These are phyloP conservation scores for Didymosphaeria variabile DNA, from an alignment of 2,329 filamentous ascomycete species.

Conservation along the genomic window DNA sequence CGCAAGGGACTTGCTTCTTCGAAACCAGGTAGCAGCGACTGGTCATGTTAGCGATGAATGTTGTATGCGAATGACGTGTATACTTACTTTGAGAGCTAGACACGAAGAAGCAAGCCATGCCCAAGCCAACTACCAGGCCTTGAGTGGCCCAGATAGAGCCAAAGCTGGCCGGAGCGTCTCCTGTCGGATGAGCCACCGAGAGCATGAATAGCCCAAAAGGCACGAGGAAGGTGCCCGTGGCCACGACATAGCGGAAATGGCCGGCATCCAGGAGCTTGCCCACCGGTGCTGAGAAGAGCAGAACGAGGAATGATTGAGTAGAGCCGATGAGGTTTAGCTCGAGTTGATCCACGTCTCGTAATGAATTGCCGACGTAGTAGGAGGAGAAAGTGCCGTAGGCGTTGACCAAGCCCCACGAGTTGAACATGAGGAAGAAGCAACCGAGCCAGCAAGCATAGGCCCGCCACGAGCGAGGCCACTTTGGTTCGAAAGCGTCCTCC, in stretches of 20 bases:
- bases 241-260: constrained; percentile 51
- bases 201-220: constrained; percentile 57
- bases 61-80: neutral
- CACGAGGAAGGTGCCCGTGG: constrained; percentile 54
- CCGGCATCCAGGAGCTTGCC: constrained; percentile 61
- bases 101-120: constrained; percentile 64
- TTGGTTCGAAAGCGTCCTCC: constrained; percentile 39
- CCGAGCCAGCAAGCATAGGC: constrained; percentile 56
- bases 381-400: constrained; percentile 61
- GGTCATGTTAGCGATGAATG: constrained; percentile 22
- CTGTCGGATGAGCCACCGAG: constrained; percentile 52
- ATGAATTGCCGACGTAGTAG: constrained; percentile 58
- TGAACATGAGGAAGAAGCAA: constrained; percentile 63
- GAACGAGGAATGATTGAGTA: constrained; percentile 58
- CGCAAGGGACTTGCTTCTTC: constrained; percentile 56
- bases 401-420: constrained; percentile 59
- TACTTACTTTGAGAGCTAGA: constrained; percentile 59
- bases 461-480: constrained; percentile 57
- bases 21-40: constrained; percentile 62
- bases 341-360: constrained; percentile 52
- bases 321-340: constrained; percentile 59
- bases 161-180: constrained; percentile 51
- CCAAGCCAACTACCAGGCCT: constrained; percentile 57
- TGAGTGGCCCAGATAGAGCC: constrained; percentile 57
- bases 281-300: constrained; percentile 56